These are phyloP conservation scores for Eucalyptus microcorys DNA, from an alignment of 345 rosid genomes.

Conservation along the genomic window DNA sequence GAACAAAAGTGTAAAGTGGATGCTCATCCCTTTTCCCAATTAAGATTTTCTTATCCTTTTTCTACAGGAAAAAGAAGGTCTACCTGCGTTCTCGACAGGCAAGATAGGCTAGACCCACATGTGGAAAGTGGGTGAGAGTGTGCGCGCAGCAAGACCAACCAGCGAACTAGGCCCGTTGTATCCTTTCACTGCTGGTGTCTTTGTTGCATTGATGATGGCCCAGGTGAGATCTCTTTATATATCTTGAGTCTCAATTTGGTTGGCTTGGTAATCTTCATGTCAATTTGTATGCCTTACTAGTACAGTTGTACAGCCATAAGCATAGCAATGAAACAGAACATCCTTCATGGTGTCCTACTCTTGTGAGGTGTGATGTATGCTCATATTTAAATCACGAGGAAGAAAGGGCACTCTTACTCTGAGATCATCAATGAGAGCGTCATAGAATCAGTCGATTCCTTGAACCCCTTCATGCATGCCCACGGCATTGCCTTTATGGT, in stretches of 20 bases:
- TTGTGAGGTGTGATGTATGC: neutral
- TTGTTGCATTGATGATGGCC: neutral
- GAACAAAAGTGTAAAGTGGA: neutral
- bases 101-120: slow-evolving; percentile 77
- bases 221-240: slow-evolving; percentile 16
- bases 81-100: slow-evolving; percentile 85
- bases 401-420: slow-evolving; percentile 77
- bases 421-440: slow-evolving; percentile 86
- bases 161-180: neutral
- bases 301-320: neutral
- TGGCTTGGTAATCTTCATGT: neutral
- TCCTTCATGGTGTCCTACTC: neutral
- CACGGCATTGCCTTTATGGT: slow-evolving; percentile 89
- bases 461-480: slow-evolving; percentile 91
- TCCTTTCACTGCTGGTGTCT: neutral
- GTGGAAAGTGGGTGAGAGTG: neutral
- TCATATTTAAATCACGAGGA: slow-evolving; percentile 76
- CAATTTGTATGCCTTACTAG: neutral
- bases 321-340: neutral
- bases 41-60: neutral
- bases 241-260: neutral
- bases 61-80: slow-evolving; percentile 73
- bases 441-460: slow-evolving; percentile 80
- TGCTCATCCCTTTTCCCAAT: neutral
- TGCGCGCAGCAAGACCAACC: neutral